Base-by-base conservation (phyloP, 139 green algal genomes). In the Tetradesmus lagerheimii region DNA sequence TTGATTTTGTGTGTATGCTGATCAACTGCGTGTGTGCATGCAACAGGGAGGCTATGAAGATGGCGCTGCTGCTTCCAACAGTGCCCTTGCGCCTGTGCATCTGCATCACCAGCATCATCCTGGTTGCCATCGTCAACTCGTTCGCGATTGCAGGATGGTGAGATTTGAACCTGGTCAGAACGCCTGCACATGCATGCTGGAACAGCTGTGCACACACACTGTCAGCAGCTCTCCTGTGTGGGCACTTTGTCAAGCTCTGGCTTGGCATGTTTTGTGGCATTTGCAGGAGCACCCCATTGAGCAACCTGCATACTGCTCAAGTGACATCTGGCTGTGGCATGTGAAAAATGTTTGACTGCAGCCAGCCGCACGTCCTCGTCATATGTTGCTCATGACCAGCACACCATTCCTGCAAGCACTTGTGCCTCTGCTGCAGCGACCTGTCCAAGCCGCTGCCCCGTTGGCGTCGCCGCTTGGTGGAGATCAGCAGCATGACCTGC, bases 11-110 rank as follows among this genome's bases (percentile, higher is more conserved):
- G 66, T 23, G 2, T n/a, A 14, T 41, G 41, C 25, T 29, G 11
- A 4, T 75, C 64, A 76, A 71, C 5, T 45, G 35, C 34, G 85
- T 34, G 31, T 39, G 15, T 12, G 16, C n/a, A 4, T 76, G 57
- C 50, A 76, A 23, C 87, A 93, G 93, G 90, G 90, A 93, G 38
- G 83, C 66, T 29, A 11, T 92, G 0, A 94, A 95, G 79, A 80
- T 93, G 57, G 85, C 39, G 14, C 23, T 93, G 34, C 39, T 93
- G 37, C 18, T 89, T 12, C 76, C 88, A n/a, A 91, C 83, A 20
- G 83, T 92, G 18, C 47, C 77, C 1, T 25, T 91, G 1, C 43
- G 83, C 9, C 47, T 89, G 29, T 5, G 29, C 31, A 74, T 91
- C 12, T 66, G 29, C 34, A 6, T 88, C 5, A 29, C 45, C 15